These are phyloP conservation scores for Apostasia ramifera DNA, from an alignment of 106 monocot species.

Conservation along the genomic window DNA sequence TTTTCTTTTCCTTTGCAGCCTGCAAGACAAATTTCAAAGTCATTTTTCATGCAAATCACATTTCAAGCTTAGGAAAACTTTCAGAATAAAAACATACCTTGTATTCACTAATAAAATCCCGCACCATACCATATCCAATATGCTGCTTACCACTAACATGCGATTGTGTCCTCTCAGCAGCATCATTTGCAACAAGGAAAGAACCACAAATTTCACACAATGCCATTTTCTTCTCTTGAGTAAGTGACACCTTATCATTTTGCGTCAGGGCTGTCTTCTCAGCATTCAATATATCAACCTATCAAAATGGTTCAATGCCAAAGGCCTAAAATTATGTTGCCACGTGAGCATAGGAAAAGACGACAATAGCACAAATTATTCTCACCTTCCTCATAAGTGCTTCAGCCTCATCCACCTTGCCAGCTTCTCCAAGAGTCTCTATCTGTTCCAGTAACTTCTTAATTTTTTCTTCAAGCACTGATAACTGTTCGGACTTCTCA, in stretches of 20 bases:
- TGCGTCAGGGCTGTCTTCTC: constrained; percentile 68
- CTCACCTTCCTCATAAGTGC: constrained; percentile 94
- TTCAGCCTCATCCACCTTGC: constrained; percentile 97
- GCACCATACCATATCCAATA: constrained; percentile 94
- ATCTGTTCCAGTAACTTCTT: constrained; percentile 90
- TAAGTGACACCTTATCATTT: constrained; percentile 67
- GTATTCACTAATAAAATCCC: constrained; percentile 78
- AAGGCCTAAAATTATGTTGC: not conserved
- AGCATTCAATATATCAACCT: constrained; percentile 89
- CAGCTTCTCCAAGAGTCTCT: constrained; percentile 91
- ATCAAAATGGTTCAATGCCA: not conserved
- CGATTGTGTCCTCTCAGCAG: constrained; percentile 87
- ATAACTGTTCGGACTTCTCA: constrained; percentile 76
- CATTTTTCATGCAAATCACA: not conserved
- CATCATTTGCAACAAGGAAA: constrained; percentile 95
- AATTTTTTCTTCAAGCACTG: constrained; percentile 76
- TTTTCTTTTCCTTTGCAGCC: constrained; percentile 72
- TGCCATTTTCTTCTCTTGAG: constrained; percentile 99
- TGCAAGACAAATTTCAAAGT: constrained; percentile 15
- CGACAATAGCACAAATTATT: not conserved
- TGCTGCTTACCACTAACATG: constrained; percentile 98
- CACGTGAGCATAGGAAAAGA: not conserved
- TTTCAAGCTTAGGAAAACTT: not conserved
- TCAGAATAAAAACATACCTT: constrained; percentile 47
- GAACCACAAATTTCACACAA: constrained; percentile 99